phyloP scores from a whole-genome alignment of 495 filamentous ascomycete genomes.

The Xylaria curta region DNA sequence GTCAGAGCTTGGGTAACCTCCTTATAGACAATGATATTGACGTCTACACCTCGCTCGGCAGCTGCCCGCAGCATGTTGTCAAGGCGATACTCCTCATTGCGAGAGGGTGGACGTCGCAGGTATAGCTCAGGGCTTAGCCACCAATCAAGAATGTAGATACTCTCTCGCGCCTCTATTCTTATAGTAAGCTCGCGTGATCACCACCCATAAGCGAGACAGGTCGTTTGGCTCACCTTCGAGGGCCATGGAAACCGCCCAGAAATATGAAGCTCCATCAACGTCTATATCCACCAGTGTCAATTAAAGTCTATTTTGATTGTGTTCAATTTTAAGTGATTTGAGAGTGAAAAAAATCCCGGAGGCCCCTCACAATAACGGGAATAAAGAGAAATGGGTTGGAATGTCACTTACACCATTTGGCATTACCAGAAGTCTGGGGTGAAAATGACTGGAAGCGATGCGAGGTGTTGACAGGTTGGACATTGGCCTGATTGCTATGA shows the following conservation, averaged over 20 bases:
- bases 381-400: neutral
- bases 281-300: slow-evolving; percentile 34
- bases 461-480: slow-evolving; percentile 53
- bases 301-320: neutral
- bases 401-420: slow-evolving; percentile 70
- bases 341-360: neutral
- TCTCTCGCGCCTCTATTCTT: slow-evolving; percentile 69
- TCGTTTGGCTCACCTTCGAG: slow-evolving; percentile 62
- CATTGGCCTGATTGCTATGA: slow-evolving; percentile 44
- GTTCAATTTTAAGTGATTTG: neutral
- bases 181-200: slow-evolving; percentile 27
- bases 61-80: slow-evolving; percentile 89
- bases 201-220: neutral
- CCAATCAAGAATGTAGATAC: slow-evolving; percentile 95
- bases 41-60: slow-evolving; percentile 82
- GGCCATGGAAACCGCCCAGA: slow-evolving; percentile 86
- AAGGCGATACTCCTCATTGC: slow-evolving; percentile 83
- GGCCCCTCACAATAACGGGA: neutral
- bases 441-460: slow-evolving; percentile 82
- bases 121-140: slow-evolving; percentile 93
- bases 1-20: slow-evolving; percentile 88
- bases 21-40: slow-evolving; percentile 96
- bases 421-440: slow-evolving; percentile 85
- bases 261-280: slow-evolving; percentile 91
- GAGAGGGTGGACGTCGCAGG: slow-evolving; percentile 81